Evolutionary conservation across 2,329 filamentous ascomycete species (phyloP), one percentile per base, ranked within the genome.

Genomic region (Penicillium paneum): DNA sequence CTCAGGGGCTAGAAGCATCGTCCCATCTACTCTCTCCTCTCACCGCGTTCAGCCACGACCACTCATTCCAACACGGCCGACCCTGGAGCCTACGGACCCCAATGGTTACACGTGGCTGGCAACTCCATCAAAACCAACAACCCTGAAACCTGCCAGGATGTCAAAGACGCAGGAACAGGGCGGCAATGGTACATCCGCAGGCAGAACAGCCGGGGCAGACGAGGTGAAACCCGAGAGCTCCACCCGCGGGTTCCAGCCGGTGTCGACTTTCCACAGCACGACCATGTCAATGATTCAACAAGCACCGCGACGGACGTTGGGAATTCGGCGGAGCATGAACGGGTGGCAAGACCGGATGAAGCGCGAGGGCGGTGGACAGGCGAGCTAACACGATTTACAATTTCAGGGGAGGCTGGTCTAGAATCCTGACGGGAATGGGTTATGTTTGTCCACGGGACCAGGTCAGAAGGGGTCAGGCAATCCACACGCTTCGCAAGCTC

Each of bases 291-390:
- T 63, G 63, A 54, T 71, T 28, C 62, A 71, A 55, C 62, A 68
- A 21, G 52, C 35, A 49, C 60, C 57, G 36, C 70, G 69, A 49
- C 74, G 70, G 62, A 77, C 74, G 17, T 57, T 76, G 52, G 75
- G 75, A 28, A 69, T 77, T 49, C 70, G 75, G 39, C 69, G 74
- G 47, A 74, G 68, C 46, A 72, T 76, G 70, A 74, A 65, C 60
- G 73, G 74, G 42, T 77, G 75, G 75, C 70, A 72, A 52, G 70
- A 70, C 19, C 64, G 70, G 57, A 71, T 72, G 70, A 72, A 71
- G 55, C 63, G 64, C 61, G 66, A 61, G 47, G 56, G 56, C 51
- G 62, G 67, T 57, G 60, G 60, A 48, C 47, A 42, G 51, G 49
- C 36, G 29, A 54, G 50, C 47, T 60, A 48, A 58, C 24, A 32